These are phyloP conservation scores for Globisporangium solare DNA, from an alignment of 352 stramenopile genomes.

Conservation along the genomic window DNA sequence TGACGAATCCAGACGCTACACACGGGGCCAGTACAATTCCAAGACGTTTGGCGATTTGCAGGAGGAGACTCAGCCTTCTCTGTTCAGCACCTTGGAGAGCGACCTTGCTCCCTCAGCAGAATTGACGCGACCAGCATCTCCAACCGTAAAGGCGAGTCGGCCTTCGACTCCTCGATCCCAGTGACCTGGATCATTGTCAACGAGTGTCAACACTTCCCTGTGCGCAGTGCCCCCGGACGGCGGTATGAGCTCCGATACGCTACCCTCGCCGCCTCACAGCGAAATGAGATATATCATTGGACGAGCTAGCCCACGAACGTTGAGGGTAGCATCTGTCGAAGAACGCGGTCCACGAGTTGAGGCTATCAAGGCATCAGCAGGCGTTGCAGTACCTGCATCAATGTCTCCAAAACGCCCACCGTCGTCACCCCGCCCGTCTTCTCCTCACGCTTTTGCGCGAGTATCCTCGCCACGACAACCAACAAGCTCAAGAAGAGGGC, in stretches of 20 bases:
- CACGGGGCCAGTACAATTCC: slow-evolving; percentile 33
- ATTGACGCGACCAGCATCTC: neutral
- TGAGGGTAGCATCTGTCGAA: slow-evolving; percentile 11
- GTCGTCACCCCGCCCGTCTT: slow-evolving; percentile 1
- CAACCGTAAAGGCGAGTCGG: slow-evolving; percentile 3
- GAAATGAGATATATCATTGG: neutral
- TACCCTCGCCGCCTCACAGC: neutral
- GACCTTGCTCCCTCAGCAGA: slow-evolving; percentile 7
- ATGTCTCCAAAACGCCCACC: slow-evolving; percentile 1
- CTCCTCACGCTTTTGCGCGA: slow-evolving; percentile 1
- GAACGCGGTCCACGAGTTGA: slow-evolving; percentile 6
- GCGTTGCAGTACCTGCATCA: neutral
- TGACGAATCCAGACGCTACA: slow-evolving; percentile 49
- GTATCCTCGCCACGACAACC: slow-evolving; percentile 9
- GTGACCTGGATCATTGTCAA: neutral
- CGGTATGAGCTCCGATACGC: neutral
- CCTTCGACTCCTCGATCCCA: slow-evolving; percentile 21
- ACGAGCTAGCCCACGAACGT: slow-evolving; percentile 24
- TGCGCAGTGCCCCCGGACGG: neutral
- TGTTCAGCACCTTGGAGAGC: slow-evolving; percentile 2
- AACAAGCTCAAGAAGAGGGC: neutral
- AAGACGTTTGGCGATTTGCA: slow-evolving; percentile 42
- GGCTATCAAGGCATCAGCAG: slow-evolving; percentile 3
- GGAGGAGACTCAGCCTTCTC: slow-evolving; percentile 10
- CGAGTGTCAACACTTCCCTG: neutral